A percentile compares a stretch with the other conserved stretches of the same genome.
These are phyloP conservation scores for Aspergillus carbonarius DNA, from an alignment of 2,329 filamentous ascomycete species.

Conservation along the genomic window DNA sequence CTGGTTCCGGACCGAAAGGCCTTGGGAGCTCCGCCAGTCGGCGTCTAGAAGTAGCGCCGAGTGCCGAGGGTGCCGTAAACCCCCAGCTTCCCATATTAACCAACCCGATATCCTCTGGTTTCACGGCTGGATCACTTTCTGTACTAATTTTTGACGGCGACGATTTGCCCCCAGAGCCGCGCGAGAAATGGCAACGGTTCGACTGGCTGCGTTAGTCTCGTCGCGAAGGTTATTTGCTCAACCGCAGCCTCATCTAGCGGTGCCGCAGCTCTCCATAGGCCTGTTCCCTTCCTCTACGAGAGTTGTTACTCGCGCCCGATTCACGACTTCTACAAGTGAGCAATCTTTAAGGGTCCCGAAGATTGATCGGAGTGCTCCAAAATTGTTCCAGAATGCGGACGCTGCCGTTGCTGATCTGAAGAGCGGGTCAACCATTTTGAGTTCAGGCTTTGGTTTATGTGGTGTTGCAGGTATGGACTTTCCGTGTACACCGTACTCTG, in stretches of 20 bases:
- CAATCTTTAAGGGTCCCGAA: constrained; percentile 24
- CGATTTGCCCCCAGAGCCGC: background rate
- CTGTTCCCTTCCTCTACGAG: constrained; percentile 12
- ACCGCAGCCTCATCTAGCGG: constrained; percentile 21
- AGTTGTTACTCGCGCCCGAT: constrained; percentile 10
- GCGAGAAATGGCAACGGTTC: constrained; percentile 23
- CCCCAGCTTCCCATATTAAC: constrained; percentile 17
- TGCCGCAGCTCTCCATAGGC: constrained; percentile 15
- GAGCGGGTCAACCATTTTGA: constrained; percentile 69
- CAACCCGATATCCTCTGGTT: background rate
- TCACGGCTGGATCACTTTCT: background rate
- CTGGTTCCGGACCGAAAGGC: background rate
- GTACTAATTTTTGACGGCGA: background rate
- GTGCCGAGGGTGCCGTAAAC: constrained; percentile 10
- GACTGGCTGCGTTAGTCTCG: constrained; percentile 23
- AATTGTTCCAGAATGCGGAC: constrained; percentile 53
- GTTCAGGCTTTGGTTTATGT: constrained; percentile 79
- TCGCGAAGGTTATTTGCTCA: constrained; percentile 27
- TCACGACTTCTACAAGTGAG: constrained; percentile 21
- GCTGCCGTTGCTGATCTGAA: constrained; percentile 69
- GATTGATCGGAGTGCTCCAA: constrained; percentile 35
- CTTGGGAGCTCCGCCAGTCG: constrained; percentile 19
- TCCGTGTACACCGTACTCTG: background rate
- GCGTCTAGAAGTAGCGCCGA: constrained; percentile 32
- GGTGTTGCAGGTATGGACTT: constrained; percentile 63